Base-by-base conservation (phyloP, 345 rosid genomes). In the Eucalyptus melliodora region DNA sequence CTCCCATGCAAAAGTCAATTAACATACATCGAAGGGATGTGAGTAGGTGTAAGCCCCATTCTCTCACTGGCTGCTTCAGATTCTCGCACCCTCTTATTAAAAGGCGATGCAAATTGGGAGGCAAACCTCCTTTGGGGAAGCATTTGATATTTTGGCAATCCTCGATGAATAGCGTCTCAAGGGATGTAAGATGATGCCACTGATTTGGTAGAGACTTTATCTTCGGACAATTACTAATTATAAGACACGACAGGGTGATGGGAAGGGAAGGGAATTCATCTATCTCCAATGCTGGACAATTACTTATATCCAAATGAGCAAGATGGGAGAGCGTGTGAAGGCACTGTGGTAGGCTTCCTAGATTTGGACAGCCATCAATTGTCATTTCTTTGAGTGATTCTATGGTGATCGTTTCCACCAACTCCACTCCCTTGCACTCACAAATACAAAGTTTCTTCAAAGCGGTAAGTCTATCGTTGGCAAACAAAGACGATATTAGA, bases 351-450 rank as follows among this genome's bases (percentile, higher is more conserved):
- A 69, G 44, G 7, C 81, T 69, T 34, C 44, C 13, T 40, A 34
- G 24, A 69, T 69, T 34, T 11, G 3, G 12, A 69, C 0, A 69
- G 11, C 81, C 31, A 31, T 69, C 81, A 17, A 69, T 69, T 31
- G 81, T 69, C 81, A 69, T 31, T 8, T 31, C 23, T 69, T 69
- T 21, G 23, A 69, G 81, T 3, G 24, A 69, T 34, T 69, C 24
- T 17, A 34, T 4, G 7, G 42, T 69, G 44, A 69, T 69, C 4
- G 0, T 37, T 69, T 31, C 23, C 81, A 69, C 24, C 1, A 1
- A 69, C 81, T 16, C 81, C 24, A 69, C 7, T 69, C 44, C 24
- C 13, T 69, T 0, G 2, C 44, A 69, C 42, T 31, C 81, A 2
- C 1, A 34, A 69, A 69, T 69, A 31, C 24, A 31, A 69, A 31